A percentile compares a stretch with the other conserved stretches of the same genome.
Evolutionary conservation across 2,329 filamentous ascomycete genomes (phyloP).

Genomic region (Escovopsis sp.): DNA sequence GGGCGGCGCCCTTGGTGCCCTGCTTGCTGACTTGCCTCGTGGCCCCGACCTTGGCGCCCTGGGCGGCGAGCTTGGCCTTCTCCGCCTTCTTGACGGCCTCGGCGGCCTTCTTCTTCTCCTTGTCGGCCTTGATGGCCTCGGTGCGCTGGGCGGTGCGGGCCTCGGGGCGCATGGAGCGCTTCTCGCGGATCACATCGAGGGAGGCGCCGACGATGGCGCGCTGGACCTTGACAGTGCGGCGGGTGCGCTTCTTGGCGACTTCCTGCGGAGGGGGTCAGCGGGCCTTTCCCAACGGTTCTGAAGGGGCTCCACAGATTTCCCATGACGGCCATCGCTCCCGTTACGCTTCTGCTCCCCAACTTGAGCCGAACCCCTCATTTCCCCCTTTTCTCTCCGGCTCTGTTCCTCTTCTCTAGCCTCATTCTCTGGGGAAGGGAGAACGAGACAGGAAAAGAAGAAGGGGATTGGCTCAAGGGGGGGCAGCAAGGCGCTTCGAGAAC

Average conservation of each 20-base stretch:
- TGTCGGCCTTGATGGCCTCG: constrained; percentile 88
- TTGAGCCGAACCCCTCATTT: too few species aligned
- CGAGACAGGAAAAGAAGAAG: background rate
- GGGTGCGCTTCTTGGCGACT: constrained; percentile 98
- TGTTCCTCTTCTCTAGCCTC: too few species aligned
- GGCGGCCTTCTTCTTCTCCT: constrained; percentile 89
- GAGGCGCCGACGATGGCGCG: constrained; percentile 98
- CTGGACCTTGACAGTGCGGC: constrained; percentile 96
- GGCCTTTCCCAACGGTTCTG: too few species aligned
- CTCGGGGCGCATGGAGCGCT: constrained; percentile 86
- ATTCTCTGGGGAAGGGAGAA: too few species aligned
- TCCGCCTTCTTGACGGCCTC: constrained; percentile 95
- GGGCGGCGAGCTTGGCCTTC: constrained; percentile 85
- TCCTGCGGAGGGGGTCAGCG: constrained; percentile 52
- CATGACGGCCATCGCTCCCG: too few species aligned
- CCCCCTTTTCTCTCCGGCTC: too few species aligned
- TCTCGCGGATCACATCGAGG: constrained; percentile 99
- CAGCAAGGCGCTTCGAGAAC: background rate
- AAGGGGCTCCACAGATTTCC: too few species aligned
- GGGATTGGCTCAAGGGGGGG: background rate
- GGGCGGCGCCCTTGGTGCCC: constrained; percentile 77
- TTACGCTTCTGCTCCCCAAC: too few species aligned
- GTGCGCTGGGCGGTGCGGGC: constrained; percentile 81
- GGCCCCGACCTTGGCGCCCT: constrained; percentile 60
- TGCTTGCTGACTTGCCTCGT: constrained; percentile 86